These are phyloP conservation scores for Vitis hybrid DNA, from an alignment of 177 flowering plant species.

Conservation along the genomic window DNA sequence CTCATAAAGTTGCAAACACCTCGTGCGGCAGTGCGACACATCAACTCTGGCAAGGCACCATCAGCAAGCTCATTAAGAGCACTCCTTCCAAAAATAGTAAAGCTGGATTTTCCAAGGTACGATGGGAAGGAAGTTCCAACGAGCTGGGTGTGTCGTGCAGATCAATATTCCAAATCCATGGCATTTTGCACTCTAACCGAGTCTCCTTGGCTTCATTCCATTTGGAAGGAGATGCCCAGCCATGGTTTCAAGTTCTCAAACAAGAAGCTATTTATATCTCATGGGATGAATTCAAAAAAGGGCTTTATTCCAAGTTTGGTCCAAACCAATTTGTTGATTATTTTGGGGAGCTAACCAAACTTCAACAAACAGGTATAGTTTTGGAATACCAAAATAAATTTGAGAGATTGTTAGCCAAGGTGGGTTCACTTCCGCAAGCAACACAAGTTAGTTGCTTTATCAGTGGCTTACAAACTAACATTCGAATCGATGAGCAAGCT, in stretches of 20 bases:
- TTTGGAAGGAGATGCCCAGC: conserved; percentile 14
- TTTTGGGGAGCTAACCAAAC: conserved; percentile 8
- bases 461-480: not conserved
- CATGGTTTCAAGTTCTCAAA: conserved; percentile 6
- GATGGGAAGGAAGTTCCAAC: too few species aligned
- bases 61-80: too few species aligned
- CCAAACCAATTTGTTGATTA: conserved; percentile 7
- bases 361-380: not conserved
- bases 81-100: too few species aligned
- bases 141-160: conserved; percentile 6
- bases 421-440: not conserved
- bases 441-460: conserved; percentile 11
- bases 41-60: too few species aligned
- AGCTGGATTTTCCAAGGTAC: too few species aligned
- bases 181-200: not conserved
- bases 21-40: too few species aligned
- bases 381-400: not conserved
- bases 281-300: not conserved
- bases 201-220: conserved; percentile 14
- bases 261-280: not conserved
- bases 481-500: not conserved
- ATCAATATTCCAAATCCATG: conserved; percentile 6
- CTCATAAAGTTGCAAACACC: not conserved
- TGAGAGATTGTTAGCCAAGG: conserved; percentile 3
- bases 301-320: not conserved